phyloP scores from a whole-genome alignment of 208 protist species.

The Wallacemonas rigidus region DNA sequence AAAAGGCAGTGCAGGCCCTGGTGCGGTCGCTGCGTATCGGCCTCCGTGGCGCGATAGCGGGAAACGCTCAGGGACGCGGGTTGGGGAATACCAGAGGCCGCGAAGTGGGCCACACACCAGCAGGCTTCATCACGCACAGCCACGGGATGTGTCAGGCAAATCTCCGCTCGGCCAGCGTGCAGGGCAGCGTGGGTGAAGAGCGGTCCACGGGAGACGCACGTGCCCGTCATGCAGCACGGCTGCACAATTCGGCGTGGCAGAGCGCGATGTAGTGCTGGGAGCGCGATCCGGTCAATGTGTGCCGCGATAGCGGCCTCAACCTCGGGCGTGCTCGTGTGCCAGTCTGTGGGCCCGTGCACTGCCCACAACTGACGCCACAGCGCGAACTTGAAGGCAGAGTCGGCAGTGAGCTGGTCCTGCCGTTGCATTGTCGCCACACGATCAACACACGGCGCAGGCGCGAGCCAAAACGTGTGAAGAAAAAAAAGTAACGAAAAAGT shows the following conservation, averaged over 20 bases:
- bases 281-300: constrained; percentile 36
- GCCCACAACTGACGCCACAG: constrained; percentile 53
- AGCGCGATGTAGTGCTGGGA: constrained; percentile 34
- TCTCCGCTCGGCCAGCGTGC: constrained; percentile 38
- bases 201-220: constrained; percentile 32
- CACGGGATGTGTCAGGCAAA: constrained; percentile 20
- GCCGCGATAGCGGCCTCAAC: constrained; percentile 12
- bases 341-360: not conserved
- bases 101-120: constrained; percentile 63
- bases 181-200: constrained; percentile 30
- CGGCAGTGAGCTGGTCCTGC: constrained; percentile 52
- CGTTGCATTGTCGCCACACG: constrained; percentile 24
- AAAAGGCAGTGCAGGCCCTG: constrained; percentile 65
- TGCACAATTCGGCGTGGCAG: constrained; percentile 44
- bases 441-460: too few species aligned
- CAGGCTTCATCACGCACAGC: constrained; percentile 55
- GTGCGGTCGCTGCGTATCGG: constrained; percentile 35
- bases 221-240: constrained; percentile 57
- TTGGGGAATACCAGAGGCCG: constrained; percentile 33
- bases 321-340: not conserved
- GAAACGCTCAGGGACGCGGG: constrained; percentile 39
- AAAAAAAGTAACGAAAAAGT: not conserved
- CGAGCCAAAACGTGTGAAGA: not conserved
- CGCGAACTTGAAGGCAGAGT: constrained; percentile 77
- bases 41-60: constrained; percentile 49